phyloP scores from a whole-genome alignment of 176 grass and related monocot genomes.

The Puccinellia tenuiflora region DNA sequence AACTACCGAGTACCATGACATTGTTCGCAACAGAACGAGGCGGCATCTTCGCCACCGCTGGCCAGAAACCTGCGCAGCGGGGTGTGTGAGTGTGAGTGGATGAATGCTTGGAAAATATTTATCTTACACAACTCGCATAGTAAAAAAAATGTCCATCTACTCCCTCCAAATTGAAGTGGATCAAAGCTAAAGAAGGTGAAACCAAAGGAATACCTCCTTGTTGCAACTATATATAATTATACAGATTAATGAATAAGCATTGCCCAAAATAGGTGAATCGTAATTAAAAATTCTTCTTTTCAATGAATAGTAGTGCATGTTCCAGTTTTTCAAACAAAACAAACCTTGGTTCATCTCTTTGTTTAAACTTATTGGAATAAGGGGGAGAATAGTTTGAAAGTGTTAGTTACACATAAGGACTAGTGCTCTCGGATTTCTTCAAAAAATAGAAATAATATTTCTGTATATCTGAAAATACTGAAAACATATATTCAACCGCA shows the following conservation, averaged over 20 bases:
- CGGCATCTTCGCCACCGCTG: too few species aligned
- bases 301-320: neutral
- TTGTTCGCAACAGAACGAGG: too few species aligned
- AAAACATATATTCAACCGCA: too few species aligned
- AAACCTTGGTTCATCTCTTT: neutral
- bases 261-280: neutral
- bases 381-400: neutral
- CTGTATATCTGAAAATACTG: too few species aligned
- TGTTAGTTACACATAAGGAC: too few species aligned
- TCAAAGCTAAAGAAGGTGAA: neutral
- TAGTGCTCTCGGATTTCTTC: too few species aligned
- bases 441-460: too few species aligned
- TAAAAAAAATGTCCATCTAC: too few species aligned
- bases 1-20: too few species aligned
- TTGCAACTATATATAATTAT: neutral
- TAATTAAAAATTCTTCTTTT: neutral
- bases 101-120: neutral
- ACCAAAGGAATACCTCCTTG: neutral
- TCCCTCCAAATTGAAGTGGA: neutral
- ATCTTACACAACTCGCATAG: neutral
- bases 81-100: too few species aligned
- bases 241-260: neutral
- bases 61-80: too few species aligned
- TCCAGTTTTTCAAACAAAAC: neutral
- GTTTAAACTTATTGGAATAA: neutral